Conservation (phyloP, 208 protist species). For the Willaertia magna region DNA sequence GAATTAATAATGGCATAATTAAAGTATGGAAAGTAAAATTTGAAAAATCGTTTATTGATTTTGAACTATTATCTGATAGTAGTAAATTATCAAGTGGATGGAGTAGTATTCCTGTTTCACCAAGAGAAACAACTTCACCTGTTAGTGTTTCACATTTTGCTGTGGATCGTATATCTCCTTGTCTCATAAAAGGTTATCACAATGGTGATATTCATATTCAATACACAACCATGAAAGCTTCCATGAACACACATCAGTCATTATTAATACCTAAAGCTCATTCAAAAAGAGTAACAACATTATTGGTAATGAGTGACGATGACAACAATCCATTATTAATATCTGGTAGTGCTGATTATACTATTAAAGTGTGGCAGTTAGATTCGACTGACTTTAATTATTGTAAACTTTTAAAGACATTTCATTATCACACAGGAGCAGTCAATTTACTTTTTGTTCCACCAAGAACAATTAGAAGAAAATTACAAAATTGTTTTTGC, state of each 20-base stretch:
- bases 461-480: slow-evolving; percentile 1
- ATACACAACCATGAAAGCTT: background rate
- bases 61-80: background rate
- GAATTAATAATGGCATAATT: background rate
- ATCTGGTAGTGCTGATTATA: background rate
- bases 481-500: background rate
- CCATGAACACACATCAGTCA: no score
- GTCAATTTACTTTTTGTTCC: background rate
- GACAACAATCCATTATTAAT: background rate
- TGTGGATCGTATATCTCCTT: background rate
- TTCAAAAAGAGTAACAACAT: background rate
- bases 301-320: background rate
- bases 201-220: background rate
- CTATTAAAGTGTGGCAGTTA: background rate
- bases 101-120: background rate
- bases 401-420: background rate
- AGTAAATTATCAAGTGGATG: background rate
- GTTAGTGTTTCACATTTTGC: background rate
- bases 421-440: background rate
- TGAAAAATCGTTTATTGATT: background rate
- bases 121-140: background rate
- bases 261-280: background rate
- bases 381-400: background rate
- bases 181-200: background rate
- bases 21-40: background rate